Conservation (phyloP, 2,329 filamentous ascomycete genomes). For the Hymenotorrendiella dingleyae region DNA sequence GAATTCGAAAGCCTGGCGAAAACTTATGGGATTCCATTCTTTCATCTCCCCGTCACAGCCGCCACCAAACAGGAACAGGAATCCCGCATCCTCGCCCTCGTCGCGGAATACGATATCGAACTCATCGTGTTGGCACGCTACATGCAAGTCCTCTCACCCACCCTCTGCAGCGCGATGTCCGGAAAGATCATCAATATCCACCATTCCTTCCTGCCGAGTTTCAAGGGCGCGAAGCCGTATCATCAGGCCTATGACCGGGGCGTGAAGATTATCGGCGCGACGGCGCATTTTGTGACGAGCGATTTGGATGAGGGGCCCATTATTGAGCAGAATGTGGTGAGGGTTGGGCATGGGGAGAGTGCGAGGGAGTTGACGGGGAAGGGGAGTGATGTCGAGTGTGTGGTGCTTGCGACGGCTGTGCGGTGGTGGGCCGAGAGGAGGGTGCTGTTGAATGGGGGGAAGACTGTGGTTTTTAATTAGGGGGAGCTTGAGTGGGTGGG, state of each 20-base stretch:
- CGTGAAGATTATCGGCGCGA: constrained; percentile 84
- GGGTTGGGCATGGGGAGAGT: constrained; percentile 72
- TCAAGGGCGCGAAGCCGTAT: constrained; percentile 86
- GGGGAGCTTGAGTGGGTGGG: too few species aligned
- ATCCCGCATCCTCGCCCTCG: constrained; percentile 61
- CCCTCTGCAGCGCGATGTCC: constrained; percentile 70
- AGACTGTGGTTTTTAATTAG: constrained; percentile 67
- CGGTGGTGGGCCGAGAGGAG: constrained; percentile 78
- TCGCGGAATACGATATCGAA: constrained; percentile 64
- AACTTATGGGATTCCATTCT: constrained; percentile 72
- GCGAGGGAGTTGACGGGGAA: constrained; percentile 72
- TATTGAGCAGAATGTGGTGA: constrained; percentile 75
- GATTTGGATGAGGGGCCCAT: constrained; percentile 83
- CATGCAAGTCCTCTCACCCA: constrained; percentile 79
- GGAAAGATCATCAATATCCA: constrained; percentile 91
- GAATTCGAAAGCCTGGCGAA: constrained; percentile 64
- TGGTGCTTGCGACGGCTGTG: constrained; percentile 73
- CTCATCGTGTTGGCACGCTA: constrained; percentile 77
- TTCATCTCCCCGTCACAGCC: constrained; percentile 72
- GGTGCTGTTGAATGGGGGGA: constrained; percentile 71
- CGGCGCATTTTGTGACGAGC: constrained; percentile 79
- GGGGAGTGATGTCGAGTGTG: constrained; percentile 78
- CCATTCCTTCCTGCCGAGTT: constrained; percentile 78
- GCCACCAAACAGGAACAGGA: constrained; percentile 76
- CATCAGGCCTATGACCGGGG: constrained; percentile 82